phyloP scores from a whole-genome alignment of 257 asterid genomes.

The Capsicum pubescens region DNA sequence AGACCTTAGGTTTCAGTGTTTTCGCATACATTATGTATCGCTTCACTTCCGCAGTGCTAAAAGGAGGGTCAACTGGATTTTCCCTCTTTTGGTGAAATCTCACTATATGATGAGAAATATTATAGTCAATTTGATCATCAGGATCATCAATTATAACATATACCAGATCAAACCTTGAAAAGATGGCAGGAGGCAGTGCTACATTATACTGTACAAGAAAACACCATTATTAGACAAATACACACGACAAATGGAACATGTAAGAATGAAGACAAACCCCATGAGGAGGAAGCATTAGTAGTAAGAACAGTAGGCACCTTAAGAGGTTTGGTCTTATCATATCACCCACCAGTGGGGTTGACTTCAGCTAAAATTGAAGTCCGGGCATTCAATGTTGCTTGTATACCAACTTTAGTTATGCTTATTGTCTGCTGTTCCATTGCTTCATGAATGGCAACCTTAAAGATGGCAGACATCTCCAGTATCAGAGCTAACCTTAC shows the following conservation, averaged over 20 bases:
- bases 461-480: slow-evolving; percentile 29
- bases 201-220: slow-evolving; percentile 81
- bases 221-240: slow-evolving; percentile 3
- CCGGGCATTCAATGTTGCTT: no score
- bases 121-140: slow-evolving; percentile 89
- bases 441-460: slow-evolving; percentile 99
- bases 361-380: no score
- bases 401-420: slow-evolving; percentile 98
- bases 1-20: slow-evolving; percentile 91
- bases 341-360: no score
- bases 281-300: no score
- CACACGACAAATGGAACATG: no score
- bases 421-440: slow-evolving; percentile 99
- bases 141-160: slow-evolving; percentile 99
- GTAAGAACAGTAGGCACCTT: no score
- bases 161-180: slow-evolving; percentile 96
- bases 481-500: slow-evolving; percentile 19
- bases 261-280: no score
- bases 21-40: slow-evolving; percentile 90
- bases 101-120: slow-evolving; percentile 93
- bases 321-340: no score
- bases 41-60: slow-evolving; percentile 78
- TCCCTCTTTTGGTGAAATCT: slow-evolving; percentile 88
- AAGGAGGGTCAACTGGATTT: slow-evolving; percentile 83
- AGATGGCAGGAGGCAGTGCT: slow-evolving; percentile 99